Percentiles rank a stretch among this genome's conserved stretches.
Evolutionary conservation across 345 rosid genomes (phyloP).

Genomic region (Populus ilicifolia): DNA sequence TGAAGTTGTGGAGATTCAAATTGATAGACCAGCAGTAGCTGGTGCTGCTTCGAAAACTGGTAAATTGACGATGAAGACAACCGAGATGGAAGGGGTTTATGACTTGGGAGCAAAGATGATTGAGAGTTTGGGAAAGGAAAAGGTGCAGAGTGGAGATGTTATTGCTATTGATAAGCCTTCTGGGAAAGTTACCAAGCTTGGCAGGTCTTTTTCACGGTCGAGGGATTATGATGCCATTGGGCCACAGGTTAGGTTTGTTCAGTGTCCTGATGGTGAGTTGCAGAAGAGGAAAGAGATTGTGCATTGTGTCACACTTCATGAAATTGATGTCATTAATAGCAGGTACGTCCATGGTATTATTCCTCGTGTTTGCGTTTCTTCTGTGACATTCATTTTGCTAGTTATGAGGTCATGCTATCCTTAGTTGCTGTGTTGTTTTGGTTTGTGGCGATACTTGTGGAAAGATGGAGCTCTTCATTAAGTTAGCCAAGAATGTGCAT

Average conservation of each 20-base stretch:
- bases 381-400: neutral
- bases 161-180: constrained; percentile 84
- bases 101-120: constrained; percentile 93
- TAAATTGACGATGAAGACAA: constrained; percentile 84
- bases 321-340: constrained; percentile 98
- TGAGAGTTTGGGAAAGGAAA: constrained; percentile 80
- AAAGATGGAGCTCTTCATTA: neutral
- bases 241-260: constrained; percentile 88
- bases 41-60: constrained; percentile 89
- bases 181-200: constrained; percentile 84
- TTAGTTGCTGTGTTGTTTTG: neutral
- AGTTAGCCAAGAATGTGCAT: neutral
- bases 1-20: constrained; percentile 84
- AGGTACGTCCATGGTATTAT: constrained; percentile 37
- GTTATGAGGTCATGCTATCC: neutral
- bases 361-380: neutral
- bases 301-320: constrained; percentile 90
- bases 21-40: constrained; percentile 73
- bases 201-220: constrained; percentile 86
- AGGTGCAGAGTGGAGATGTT: constrained; percentile 94
- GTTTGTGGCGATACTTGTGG: neutral
- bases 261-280: constrained; percentile 94
- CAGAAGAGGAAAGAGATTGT: constrained; percentile 97
- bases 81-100: constrained; percentile 92
- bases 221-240: constrained; percentile 98